Conservation (phyloP, 1,284 basidiomycete species). For the Cryptococcus sp. region DNA sequence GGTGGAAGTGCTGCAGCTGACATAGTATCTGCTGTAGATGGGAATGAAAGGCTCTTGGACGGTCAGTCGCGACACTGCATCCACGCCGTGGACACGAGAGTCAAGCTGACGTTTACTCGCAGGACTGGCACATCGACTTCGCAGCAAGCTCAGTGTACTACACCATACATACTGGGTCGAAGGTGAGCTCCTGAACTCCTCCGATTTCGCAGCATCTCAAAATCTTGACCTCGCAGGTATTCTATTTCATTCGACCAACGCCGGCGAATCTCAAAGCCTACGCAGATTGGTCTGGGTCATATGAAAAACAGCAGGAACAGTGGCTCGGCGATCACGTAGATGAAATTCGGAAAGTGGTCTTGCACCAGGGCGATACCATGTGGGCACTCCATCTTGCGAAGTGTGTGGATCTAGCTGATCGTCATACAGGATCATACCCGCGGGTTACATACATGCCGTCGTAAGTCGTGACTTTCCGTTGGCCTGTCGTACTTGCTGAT, state of each 20-base stretch:
- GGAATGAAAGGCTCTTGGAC: constrained; percentile 67
- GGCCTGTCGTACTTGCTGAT: neutral
- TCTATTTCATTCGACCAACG: constrained; percentile 93
- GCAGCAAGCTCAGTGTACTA: constrained; percentile 95
- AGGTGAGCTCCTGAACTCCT: constrained; percentile 57
- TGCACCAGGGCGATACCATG: constrained; percentile 88
- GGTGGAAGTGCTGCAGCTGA: neutral
- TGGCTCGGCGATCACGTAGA: constrained; percentile 85
- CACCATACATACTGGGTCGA: constrained; percentile 77
- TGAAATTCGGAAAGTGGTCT: constrained; percentile 79
- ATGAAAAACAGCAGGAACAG: constrained; percentile 72
- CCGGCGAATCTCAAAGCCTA: constrained; percentile 78
- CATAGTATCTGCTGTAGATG: constrained; percentile 60
- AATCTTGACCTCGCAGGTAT: constrained; percentile 60
- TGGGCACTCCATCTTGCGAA: constrained; percentile 27
- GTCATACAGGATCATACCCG: constrained; percentile 71
- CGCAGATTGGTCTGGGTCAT: constrained; percentile 69
- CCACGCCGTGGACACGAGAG: neutral
- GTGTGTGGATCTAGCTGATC: neutral
- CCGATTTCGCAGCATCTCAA: neutral
- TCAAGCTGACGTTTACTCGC: constrained; percentile 3
- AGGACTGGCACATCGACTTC: constrained; percentile 98
- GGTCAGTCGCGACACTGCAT: constrained; percentile 56
- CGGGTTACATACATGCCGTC: constrained; percentile 97
- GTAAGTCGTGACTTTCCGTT: constrained; percentile 56